Conservation (phyloP, 352 stramenopile species). For the Phytophthora constricta region DNA sequence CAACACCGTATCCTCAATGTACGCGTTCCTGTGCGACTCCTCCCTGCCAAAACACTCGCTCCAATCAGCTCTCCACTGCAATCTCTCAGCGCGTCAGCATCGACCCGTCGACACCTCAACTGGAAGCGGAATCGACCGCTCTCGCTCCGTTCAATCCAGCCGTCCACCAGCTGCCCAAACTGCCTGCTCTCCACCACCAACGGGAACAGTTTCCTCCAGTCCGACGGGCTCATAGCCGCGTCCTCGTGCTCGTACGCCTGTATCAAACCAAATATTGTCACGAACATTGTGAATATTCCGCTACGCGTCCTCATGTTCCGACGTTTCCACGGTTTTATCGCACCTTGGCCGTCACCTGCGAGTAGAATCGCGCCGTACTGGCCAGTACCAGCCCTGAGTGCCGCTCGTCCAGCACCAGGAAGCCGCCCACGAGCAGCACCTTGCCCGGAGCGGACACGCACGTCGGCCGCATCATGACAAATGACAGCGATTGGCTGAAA, state of each 20-base stretch:
- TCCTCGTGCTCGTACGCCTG: background rate
- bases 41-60: no score
- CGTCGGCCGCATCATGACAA: conserved; percentile 22
- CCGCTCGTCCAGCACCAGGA: conserved; percentile 93
- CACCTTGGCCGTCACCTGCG: conserved; percentile 58
- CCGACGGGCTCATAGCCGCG: background rate
- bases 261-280: no score
- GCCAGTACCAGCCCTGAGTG: conserved; percentile 93
- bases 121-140: conserved; percentile 36
- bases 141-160: conserved; percentile 33
- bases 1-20: conserved; percentile 92
- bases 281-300: no score
- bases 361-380: conserved; percentile 94
- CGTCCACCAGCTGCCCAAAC: conserved; percentile 75
- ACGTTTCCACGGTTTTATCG: background rate
- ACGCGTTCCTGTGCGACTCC: conserved; percentile 75
- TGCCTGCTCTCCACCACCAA: conserved; percentile 90
- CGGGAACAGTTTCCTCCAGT: conserved; percentile 31
- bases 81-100: no score
- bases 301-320: background rate
- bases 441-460: conserved; percentile 96
- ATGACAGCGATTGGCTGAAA: no score
- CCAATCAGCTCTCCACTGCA: no score
- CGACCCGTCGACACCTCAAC: no score
- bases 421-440: conserved; percentile 95